Base-by-base conservation (phyloP, 2,329 filamentous ascomycete species). In the Pseudogymnoascus sp. region DNA sequence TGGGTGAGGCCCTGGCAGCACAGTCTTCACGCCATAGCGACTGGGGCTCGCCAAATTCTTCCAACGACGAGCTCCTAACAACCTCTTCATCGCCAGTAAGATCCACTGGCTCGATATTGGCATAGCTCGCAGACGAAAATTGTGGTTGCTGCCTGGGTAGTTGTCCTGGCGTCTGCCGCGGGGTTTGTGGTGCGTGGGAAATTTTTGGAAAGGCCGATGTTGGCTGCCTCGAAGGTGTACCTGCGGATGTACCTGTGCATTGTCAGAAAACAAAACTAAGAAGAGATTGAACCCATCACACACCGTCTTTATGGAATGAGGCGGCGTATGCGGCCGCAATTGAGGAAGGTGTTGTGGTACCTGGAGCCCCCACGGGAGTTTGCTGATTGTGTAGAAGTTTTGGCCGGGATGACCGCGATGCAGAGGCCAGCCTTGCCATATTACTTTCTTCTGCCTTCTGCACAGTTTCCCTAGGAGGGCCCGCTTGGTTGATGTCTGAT, bases 401-500 rank as follows among this genome's bases (percentile, higher is more conserved):
- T 34, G 69, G 69, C 34, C 67, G 66, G 40, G 63, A 46, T 9
- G 69, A 63, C 66, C 64, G 70, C 43, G 67, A 64, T 59, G 69
- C 65, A 16, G 71, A 71, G 14, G 65, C 60, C n/a, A 72, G 65
- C 63, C 66, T 73, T 56, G 68, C 71, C 72, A 74, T 74, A 64
- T 66, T 66, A 46, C 40, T 9, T 8, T 66, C 64, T n/a, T 65
- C 49, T 59, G 34, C 59, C n/a, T 60, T 23, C 59, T 65, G 66
- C 40, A 64, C 38, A 61, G 59, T 63, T 14, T 65, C 62, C n/a
- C 63, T 66, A n/a, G 64, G 53, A 25, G 68, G 69, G 28, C 68
- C 59, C 31, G 68, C 23, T 60, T 69, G 69, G 23, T 67, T 67
- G 23, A 65, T 38, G 59, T 70, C 71, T n/a, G n/a, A n/a, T n/a